These are phyloP conservation scores for Samsoniella hepiali DNA, from an alignment of 2,329 filamentous ascomycete species.

Conservation along the genomic window DNA sequence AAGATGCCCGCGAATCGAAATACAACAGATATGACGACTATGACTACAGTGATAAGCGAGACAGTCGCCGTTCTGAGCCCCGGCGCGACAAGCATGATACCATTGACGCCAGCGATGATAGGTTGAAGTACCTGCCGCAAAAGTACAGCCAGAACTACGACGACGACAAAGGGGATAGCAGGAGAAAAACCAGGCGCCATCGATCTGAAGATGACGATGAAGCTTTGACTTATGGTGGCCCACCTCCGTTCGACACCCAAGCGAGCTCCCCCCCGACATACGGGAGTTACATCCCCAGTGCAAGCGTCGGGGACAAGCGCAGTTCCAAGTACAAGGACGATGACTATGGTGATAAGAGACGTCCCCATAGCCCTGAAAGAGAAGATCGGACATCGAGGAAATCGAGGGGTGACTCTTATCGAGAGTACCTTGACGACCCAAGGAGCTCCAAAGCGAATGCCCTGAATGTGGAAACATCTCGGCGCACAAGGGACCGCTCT, in stretches of 20 bases:
- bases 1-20: conserved; percentile 21
- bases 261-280: conserved; percentile 25
- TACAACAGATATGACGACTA: conserved; percentile 26
- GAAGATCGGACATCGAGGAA: conserved; percentile 19
- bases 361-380: conserved; percentile 16
- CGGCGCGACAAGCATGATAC: conserved; percentile 23
- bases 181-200: conserved; percentile 19
- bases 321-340: conserved; percentile 24
- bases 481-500: conserved; percentile 34
- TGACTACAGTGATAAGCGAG: conserved; percentile 30
- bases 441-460: conserved; percentile 38
- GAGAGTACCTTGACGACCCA: conserved; percentile 31
- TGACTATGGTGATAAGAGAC: conserved; percentile 14
- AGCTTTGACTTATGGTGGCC: conserved; percentile 50
- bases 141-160: conserved; percentile 43
- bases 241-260: conserved; percentile 18
- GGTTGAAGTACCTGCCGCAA: conserved; percentile 44
- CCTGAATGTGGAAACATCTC: conserved; percentile 40
- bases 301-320: conserved; percentile 22
- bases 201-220: conserved; percentile 36
- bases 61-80: conserved; percentile 24
- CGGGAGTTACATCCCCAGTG: conserved; percentile 28
- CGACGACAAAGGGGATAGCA: conserved; percentile 26
- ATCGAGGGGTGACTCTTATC: conserved; percentile 15
- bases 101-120: conserved; percentile 33